phyloP scores from a whole-genome alignment of 2,329 filamentous ascomycete genomes.

The Diaporthe aspalathi region DNA sequence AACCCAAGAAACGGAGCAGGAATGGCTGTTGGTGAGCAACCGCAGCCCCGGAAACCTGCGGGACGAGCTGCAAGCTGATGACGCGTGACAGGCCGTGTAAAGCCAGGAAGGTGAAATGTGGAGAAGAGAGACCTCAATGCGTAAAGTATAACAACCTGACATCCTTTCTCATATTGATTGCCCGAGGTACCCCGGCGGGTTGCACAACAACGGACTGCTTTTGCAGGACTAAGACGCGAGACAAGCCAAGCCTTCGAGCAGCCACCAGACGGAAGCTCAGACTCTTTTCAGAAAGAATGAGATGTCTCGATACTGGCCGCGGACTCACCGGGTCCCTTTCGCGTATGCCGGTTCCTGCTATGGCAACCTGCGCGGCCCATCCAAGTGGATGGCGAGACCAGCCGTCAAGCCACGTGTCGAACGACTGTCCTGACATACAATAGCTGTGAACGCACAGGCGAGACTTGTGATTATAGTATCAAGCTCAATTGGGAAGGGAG shows the following conservation, averaged over 20 bases:
- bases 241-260: neutral
- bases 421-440: constrained; percentile 12
- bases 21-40: constrained; percentile 73
- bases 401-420: neutral
- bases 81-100: constrained; percentile 75
- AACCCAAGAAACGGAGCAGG: constrained; percentile 74
- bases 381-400: constrained; percentile 29
- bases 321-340: neutral
- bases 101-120: constrained; percentile 78
- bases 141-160: constrained; percentile 62
- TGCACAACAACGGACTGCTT: neutral
- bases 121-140: constrained; percentile 80
- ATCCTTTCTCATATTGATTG: constrained; percentile 6
- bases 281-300: neutral
- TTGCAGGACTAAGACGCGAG: neutral
- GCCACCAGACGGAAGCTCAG: neutral
- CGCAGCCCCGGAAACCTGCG: neutral
- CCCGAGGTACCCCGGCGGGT: neutral
- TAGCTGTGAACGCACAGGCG: constrained; percentile 75
- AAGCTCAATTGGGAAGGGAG: constrained; percentile 84
- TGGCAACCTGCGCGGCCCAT: neutral
- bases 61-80: constrained; percentile 17
- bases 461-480: constrained; percentile 84
- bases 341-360: neutral
- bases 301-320: neutral